Evolutionary conservation across 108 stramenopile species (phyloP).

Genomic region (Skeletonema costatum): DNA sequence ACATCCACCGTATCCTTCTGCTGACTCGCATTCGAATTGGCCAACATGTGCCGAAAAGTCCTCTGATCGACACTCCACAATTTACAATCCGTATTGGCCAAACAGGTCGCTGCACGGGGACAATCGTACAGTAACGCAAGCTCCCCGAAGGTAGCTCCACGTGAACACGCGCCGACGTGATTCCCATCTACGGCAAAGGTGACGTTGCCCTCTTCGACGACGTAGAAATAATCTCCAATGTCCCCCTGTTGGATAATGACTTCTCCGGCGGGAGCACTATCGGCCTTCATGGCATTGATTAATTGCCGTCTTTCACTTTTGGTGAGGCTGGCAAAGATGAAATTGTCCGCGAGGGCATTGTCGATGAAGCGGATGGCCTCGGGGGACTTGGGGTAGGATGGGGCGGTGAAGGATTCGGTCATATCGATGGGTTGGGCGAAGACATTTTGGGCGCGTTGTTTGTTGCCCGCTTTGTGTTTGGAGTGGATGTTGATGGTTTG

Average conservation of each 20-base stretch:
- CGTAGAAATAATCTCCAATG: conserved; percentile 89
- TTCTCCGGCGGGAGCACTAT: conserved; percentile 74
- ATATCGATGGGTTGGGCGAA: conserved; percentile 83
- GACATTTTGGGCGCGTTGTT: conserved; percentile 82
- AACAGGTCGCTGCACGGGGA: conserved; percentile 90
- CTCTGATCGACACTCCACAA: conserved; percentile 89
- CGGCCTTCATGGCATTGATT: conserved; percentile 90
- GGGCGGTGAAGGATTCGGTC: conserved; percentile 68
- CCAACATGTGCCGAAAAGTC: conserved; percentile 90
- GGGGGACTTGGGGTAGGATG: conserved; percentile 76
- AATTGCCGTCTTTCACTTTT: conserved; percentile 69
- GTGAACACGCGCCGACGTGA: conserved; percentile 76
- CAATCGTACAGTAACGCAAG: conserved; percentile 88
- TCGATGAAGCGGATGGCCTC: conserved; percentile 83
- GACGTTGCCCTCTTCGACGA: conserved; percentile 86
- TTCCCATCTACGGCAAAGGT: conserved; percentile 87
- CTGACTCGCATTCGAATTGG: conserved; percentile 78
- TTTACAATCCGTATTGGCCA: conserved; percentile 73
- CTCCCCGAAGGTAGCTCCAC: conserved; percentile 90
- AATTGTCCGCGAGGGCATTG: conserved; percentile 81
- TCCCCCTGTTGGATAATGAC: conserved; percentile 91
- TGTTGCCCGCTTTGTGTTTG: conserved; percentile 51
- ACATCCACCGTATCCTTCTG: conserved; percentile 56
- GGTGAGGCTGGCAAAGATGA: conserved; percentile 83
- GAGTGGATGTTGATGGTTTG: conserved; percentile 79